These are phyloP conservation scores for Schoenoplectus tabernaemontani DNA, from an alignment of 202 grass and related monocot species.

Conservation along the genomic window DNA sequence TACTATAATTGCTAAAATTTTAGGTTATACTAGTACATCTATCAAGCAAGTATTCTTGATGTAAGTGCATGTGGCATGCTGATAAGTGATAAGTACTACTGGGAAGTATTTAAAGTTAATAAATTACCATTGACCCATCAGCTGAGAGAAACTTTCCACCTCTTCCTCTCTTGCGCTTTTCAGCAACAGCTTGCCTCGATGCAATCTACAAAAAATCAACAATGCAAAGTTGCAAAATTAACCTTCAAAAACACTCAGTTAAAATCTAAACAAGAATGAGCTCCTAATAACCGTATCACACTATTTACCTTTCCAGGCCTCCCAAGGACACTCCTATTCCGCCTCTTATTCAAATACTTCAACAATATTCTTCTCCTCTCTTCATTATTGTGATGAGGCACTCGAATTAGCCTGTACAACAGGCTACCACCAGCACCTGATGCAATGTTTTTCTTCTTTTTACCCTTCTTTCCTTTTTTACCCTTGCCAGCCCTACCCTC, in stretches of 20 bases:
- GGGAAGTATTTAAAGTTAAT: neutral
- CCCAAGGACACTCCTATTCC: constrained; percentile 37
- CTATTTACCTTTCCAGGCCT: constrained; percentile 61
- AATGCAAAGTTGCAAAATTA: neutral
- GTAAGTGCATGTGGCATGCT: neutral
- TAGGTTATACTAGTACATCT: neutral
- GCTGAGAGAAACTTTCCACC: constrained; percentile 62
- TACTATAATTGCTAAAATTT: too few relatives aligned
- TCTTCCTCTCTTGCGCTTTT: constrained; percentile 50
- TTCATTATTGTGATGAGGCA: constrained; percentile 40
- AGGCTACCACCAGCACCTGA: constrained; percentile 30
- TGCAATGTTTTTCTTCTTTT: constrained; percentile 28
- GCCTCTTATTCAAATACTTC: constrained; percentile 61
- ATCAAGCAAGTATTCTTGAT: neutral
- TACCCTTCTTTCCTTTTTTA: constrained; percentile 12
- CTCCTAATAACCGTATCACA: neutral
- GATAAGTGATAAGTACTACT: neutral
- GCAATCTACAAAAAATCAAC: constrained; percentile 37
- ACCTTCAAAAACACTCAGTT: neutral
- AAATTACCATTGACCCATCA: constrained; percentile 38
- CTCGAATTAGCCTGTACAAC: constrained; percentile 36
- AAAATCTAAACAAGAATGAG: neutral
- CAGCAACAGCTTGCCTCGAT: constrained; percentile 61
- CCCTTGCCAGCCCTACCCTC: neutral
- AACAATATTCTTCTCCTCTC: constrained; percentile 71